A percentile compares a stretch with the other conserved stretches of the same genome.
Conservation (phyloP, 1,284 basidiomycete species). For the Austroboletus niveus region DNA sequence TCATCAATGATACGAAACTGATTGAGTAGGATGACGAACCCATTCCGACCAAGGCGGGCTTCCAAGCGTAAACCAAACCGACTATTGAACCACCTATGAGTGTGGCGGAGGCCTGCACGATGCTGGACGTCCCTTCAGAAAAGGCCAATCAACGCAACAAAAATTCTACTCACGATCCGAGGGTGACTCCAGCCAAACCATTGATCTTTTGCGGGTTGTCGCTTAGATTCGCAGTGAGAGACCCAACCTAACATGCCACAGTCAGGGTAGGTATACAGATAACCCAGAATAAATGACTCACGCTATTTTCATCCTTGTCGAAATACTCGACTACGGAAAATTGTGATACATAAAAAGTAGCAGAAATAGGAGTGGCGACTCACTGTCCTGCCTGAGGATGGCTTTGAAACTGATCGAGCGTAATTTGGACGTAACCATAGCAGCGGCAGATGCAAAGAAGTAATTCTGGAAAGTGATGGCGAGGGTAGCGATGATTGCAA, state of each 20-base stretch:
- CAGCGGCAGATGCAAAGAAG: slow-evolving; percentile 66
- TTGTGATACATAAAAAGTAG: not conserved
- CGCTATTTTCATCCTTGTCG: slow-evolving; percentile 79
- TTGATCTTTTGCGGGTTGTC: slow-evolving; percentile 93
- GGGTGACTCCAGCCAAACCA: slow-evolving; percentile 86
- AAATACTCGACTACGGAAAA: slow-evolving; percentile 73
- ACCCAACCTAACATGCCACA: slow-evolving; percentile 57
- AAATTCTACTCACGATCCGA: slow-evolving; percentile 59
- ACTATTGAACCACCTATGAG: slow-evolving; percentile 75
- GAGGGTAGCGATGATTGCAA: slow-evolving; percentile 68
- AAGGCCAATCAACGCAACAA: not conserved
- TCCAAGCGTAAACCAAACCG: slow-evolving; percentile 80
- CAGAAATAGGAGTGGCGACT: slow-evolving; percentile 21
- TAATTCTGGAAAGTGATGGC: slow-evolving; percentile 67
- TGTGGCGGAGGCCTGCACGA: slow-evolving; percentile 79
- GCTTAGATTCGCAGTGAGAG: slow-evolving; percentile 77
- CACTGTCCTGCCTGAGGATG: slow-evolving; percentile 81
- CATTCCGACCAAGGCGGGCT: slow-evolving; percentile 73
- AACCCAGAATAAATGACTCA: slow-evolving; percentile 32
- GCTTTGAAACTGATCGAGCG: slow-evolving; percentile 72
- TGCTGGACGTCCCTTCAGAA: slow-evolving; percentile 38
- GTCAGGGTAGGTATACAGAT: not conserved
- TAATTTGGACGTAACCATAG: slow-evolving; percentile 64
- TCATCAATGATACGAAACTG: not conserved
- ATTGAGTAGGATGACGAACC: slow-evolving; percentile 39